Conservation (phyloP, 2,329 filamentous ascomycete species). For the Dryadomyces sulphureus region DNA sequence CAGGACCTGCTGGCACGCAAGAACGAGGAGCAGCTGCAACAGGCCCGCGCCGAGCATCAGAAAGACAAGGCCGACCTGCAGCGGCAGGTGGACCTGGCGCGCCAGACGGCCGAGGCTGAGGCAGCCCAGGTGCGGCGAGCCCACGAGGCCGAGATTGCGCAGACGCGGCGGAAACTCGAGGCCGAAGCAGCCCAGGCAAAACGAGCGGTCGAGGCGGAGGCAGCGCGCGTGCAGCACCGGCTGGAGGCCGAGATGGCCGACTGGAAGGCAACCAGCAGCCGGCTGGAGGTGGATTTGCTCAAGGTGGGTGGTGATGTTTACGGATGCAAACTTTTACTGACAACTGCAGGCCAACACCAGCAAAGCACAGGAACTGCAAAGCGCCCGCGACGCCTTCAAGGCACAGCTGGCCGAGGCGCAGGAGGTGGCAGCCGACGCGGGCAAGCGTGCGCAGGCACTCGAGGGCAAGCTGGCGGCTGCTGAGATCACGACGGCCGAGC, state of each 20-base stretch:
- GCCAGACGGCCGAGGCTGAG: background rate
- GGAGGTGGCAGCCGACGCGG: conserved; percentile 8
- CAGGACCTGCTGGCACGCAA: conserved; percentile 34
- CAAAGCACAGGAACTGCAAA: conserved; percentile 44
- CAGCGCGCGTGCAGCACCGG: conserved; percentile 30
- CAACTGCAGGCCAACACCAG: conserved; percentile 42
- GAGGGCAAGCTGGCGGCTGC: conserved; percentile 15
- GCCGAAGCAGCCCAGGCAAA: no score
- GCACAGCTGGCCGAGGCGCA: conserved; percentile 20
- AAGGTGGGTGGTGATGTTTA: conserved; percentile 37
- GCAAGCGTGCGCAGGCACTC: conserved; percentile 15
- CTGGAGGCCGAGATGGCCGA: conserved; percentile 49
- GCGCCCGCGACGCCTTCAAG: conserved; percentile 33
- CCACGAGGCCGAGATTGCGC: no score
- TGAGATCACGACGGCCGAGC: conserved; percentile 7
- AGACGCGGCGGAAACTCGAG: no score
- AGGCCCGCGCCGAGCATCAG: conserved; percentile 14
- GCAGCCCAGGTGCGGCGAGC: no score
- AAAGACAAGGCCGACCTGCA: conserved; percentile 7
- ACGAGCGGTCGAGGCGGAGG: conserved; percentile 32
- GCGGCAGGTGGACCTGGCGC: conserved; percentile 18
- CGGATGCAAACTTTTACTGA: no score
- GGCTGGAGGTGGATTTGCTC: conserved; percentile 46
- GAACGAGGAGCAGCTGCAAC: conserved; percentile 48
- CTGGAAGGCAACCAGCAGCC: conserved; percentile 42